phyloP scores from a whole-genome alignment of 2,329 filamentous ascomycete species.

The Macrophomina phaseolina region DNA sequence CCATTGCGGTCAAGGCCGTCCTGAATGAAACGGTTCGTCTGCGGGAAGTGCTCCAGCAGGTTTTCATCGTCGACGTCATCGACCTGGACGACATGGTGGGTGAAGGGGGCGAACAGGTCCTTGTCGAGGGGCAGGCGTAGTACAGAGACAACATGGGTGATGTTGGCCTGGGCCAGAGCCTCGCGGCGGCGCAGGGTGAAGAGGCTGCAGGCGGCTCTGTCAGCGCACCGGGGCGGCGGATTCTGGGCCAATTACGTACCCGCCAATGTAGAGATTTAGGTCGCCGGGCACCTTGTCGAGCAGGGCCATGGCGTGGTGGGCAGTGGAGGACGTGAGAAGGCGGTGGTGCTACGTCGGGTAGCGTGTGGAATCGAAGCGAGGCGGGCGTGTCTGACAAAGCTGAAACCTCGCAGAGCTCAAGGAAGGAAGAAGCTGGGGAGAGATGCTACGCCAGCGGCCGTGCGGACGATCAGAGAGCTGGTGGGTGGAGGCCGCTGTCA shows the following conservation, averaged over 20 bases:
- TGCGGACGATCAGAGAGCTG: constrained; percentile 19
- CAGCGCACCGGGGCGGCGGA: constrained; percentile 34
- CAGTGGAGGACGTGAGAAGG: background rate
- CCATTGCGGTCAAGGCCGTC: constrained; percentile 68
- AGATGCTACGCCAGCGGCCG: constrained; percentile 16
- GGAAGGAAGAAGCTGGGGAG: constrained; percentile 16
- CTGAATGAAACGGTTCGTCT: constrained; percentile 82
- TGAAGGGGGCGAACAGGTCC: constrained; percentile 65
- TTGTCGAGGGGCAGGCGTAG: constrained; percentile 66
- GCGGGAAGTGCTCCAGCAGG: constrained; percentile 78
- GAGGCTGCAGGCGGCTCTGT: constrained; percentile 60
- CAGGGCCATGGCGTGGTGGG: constrained; percentile 55
- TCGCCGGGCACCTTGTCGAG: constrained; percentile 72
- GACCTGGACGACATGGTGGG: constrained; percentile 80
- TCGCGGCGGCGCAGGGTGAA: constrained; percentile 77
- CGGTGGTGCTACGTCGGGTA: constrained; percentile 26
- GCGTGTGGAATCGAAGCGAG: constrained; percentile 14
- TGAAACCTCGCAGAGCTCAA: constrained; percentile 24
- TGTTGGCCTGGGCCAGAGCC: constrained; percentile 71
- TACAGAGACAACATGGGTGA: constrained; percentile 92
- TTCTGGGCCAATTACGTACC: constrained; percentile 58
- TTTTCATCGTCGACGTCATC: constrained; percentile 93
- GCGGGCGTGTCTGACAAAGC: constrained; percentile 24
- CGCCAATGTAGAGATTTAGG: constrained; percentile 77
- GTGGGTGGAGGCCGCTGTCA: background rate